Evolutionary conservation across 345 rosid genomes (phyloP).

Genomic region (Aethionema arabicum): DNA sequence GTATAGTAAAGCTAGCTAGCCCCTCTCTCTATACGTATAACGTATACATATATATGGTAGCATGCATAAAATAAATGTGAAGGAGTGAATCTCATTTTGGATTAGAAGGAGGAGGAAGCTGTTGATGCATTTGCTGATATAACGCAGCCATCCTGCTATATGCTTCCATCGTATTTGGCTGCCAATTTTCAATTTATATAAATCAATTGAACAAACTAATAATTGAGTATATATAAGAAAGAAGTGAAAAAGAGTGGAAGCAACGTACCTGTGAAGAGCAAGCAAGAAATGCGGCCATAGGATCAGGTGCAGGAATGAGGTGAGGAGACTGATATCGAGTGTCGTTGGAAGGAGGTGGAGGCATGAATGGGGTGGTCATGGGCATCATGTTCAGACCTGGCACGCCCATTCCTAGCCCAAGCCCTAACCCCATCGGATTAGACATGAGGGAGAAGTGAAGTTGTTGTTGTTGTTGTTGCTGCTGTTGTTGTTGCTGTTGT

Average conservation of each 20-base stretch:
- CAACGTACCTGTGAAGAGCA: slow-evolving; percentile 76
- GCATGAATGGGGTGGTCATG: slow-evolving; percentile 46
- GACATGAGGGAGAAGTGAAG: slow-evolving; percentile 84
- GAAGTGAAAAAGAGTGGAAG: not conserved
- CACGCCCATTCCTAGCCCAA: slow-evolving; percentile 79
- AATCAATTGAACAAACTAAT: not conserved
- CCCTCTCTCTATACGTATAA: not conserved
- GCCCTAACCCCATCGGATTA: slow-evolving; percentile 53
- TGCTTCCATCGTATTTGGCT: slow-evolving; percentile 81
- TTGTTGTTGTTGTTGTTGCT: slow-evolving; percentile 51
- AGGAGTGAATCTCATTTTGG: slow-evolving; percentile 38
- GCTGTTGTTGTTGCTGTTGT: slow-evolving; percentile 41
- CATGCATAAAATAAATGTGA: not conserved
- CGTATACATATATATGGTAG: not conserved
- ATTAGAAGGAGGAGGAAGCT: slow-evolving; percentile 55
- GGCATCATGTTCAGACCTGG: slow-evolving; percentile 46
- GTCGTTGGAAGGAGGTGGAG: slow-evolving; percentile 33
- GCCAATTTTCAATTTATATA: slow-evolving; percentile 8
- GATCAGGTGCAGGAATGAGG: slow-evolving; percentile 44
- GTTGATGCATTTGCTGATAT: slow-evolving; percentile 82
- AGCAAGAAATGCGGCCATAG: slow-evolving; percentile 64
- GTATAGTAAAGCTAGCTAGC: no score
- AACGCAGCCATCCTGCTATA: slow-evolving; percentile 78
- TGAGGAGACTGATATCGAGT: slow-evolving; percentile 44
- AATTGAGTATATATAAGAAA: not conserved